A percentile compares a stretch with the other conserved stretches of the same genome.
These are phyloP conservation scores for Nigrospora sphaerica DNA, from an alignment of 2,329 filamentous ascomycete genomes.

Conservation along the genomic window DNA sequence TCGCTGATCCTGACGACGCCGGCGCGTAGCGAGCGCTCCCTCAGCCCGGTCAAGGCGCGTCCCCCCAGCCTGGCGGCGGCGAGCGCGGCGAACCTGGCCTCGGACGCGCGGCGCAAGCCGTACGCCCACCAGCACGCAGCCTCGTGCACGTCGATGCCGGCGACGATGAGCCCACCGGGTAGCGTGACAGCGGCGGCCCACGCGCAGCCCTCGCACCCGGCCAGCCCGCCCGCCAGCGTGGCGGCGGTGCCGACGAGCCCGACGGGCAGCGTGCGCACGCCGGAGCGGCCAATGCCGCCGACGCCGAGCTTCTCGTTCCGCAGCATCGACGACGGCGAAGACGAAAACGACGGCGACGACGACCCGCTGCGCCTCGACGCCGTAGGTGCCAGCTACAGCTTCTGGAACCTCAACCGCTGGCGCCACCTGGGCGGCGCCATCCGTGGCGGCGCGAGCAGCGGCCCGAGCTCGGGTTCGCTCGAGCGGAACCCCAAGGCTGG, in stretches of 20 bases:
- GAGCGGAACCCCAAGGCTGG: conserved; percentile 8
- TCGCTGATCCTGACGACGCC: conserved; percentile 27
- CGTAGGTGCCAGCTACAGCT: conserved; percentile 35
- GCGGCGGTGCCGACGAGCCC: not conserved
- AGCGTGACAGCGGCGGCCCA: conserved; percentile 16
- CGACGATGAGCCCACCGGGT: conserved; percentile 31
- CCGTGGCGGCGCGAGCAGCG: not conserved
- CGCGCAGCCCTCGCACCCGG: conserved; percentile 9
- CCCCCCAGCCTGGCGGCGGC: conserved; percentile 27
- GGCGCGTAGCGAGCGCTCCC: conserved; percentile 43
- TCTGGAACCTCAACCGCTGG: conserved; percentile 54
- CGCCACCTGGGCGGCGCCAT: conserved; percentile 23
- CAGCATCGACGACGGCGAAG: conserved; percentile 16
- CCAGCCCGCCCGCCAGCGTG: conserved; percentile 10
- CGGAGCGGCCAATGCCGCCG: conserved; percentile 29
- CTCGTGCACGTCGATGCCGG: conserved; percentile 5
- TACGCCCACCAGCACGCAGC: conserved; percentile 22
- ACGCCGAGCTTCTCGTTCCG: conserved; percentile 50
- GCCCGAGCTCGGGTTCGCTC: not conserved
- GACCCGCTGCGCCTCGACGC: conserved; percentile 28
- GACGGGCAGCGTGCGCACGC: conserved; percentile 15
- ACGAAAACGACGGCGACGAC: conserved; percentile 31
- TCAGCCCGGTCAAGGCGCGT: conserved; percentile 43
- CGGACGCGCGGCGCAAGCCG: conserved; percentile 38
- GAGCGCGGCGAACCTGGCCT: conserved; percentile 31